Evolutionary conservation across 345 rosid species (phyloP), one percentile per base, ranked within the genome.

Genomic region (Citropsis articulata): DNA sequence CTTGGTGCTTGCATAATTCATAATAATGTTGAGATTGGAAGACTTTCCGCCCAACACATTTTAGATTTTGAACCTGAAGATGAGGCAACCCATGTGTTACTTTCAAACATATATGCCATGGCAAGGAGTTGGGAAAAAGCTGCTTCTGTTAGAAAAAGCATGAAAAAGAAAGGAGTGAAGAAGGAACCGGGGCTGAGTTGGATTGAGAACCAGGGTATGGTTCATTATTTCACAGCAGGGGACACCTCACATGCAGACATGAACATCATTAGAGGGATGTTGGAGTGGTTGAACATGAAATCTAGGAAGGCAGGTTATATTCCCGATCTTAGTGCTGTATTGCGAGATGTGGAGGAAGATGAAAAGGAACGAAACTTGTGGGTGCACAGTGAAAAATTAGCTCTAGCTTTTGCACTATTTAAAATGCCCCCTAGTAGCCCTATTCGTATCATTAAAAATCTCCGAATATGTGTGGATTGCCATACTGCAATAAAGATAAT

Each of bases 161-260:
- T 94, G 98, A 89, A 84, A 81, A 81, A 73, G 72, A 89, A 80
- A 21, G 94, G 97, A 72, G 85, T 96, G 25, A 94, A 85, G 83
- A 94, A 96, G 85, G 91, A 89, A 73, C 95, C 93, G 0, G 99
- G 99, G 57, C 66, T 96, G 79, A 96, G 98, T 84, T 96, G 98
- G 99, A 74, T 91, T 59, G 99, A 91, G 79, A 85, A 81, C 86
- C 86, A 91, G 78, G 95, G 98, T 5, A 76, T 74, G 2, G 87
- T 85, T 78, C 84, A 90, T 75, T 91, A 83, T 90, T 95, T 95
- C 85, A 77, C 86, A 25, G 97, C 84, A 3, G 93, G 91, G 66
- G 91, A 85, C 68, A 77, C 83, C 75, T 87, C 85, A 27, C 99
- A 95, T 86, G 88, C 90, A 1, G 94, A 91, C 78, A 75, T 80